These are phyloP conservation scores for Candida andamanensis DNA, from an alignment of 805 yeast species.

Conservation along the genomic window DNA sequence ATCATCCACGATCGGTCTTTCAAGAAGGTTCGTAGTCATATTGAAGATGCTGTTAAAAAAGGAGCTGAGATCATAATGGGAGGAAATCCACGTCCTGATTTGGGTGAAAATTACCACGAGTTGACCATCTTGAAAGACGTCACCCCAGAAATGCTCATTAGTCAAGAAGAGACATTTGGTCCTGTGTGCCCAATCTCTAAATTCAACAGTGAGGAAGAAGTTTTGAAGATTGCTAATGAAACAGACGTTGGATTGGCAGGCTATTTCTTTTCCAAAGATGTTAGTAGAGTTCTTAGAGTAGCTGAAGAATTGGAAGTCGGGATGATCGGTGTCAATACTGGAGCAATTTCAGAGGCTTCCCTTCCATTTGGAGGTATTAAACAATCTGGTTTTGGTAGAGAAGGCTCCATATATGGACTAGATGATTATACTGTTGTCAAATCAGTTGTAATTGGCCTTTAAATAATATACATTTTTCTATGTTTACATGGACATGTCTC, in stretches of 20 bases:
- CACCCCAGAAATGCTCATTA: conserved; percentile 50
- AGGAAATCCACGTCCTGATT: conserved; percentile 47
- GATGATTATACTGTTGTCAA: conserved; percentile 59
- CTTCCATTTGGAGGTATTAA: conserved; percentile 60
- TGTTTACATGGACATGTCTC: conserved; percentile 2
- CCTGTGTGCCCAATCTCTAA: conserved; percentile 70
- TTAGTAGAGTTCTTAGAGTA: conserved; percentile 50
- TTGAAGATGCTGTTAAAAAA: conserved; percentile 58
- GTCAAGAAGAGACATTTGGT: conserved; percentile 75
- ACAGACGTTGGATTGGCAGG: conserved; percentile 75
- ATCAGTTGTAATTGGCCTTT: conserved; percentile 50
- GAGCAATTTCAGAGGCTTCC: conserved; percentile 60
- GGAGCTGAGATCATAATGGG: conserved; percentile 66
- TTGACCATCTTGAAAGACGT: conserved; percentile 65
- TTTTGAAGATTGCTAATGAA: conserved; percentile 54
- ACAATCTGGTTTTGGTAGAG: conserved; percentile 68
- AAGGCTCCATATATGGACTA: conserved; percentile 58
- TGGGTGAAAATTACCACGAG: conserved; percentile 63
- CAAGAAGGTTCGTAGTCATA: conserved; percentile 55
- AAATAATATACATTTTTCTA: conserved; percentile 1
- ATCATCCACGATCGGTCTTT: conserved; percentile 61
- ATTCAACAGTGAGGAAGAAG: conserved; percentile 63
- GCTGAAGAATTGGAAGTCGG: conserved; percentile 70
- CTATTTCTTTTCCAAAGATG: conserved; percentile 59
- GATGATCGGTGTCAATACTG: conserved; percentile 80